Evolutionary conservation across 257 asterid species (phyloP).

Genomic region (Nicotiana otophora): DNA sequence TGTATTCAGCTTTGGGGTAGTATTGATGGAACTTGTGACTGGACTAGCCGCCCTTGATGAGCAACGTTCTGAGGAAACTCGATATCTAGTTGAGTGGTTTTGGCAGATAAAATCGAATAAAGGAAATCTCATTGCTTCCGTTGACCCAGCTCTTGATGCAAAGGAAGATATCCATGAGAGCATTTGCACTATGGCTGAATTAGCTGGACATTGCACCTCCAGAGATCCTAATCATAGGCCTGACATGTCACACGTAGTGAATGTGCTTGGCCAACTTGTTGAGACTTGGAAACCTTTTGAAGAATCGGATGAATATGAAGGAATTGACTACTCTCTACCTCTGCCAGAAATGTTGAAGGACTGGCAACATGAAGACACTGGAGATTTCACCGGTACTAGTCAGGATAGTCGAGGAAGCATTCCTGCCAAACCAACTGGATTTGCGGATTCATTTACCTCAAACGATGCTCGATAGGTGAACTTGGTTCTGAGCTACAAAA

Average conservation of each 20-base stretch:
- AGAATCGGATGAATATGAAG: slow-evolving; percentile 31
- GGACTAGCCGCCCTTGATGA: slow-evolving; percentile 69
- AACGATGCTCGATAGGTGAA: slow-evolving; percentile 51
- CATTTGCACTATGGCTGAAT: slow-evolving; percentile 38
- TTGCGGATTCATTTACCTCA: slow-evolving; percentile 57
- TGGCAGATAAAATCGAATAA: slow-evolving; percentile 47
- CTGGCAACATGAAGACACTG: slow-evolving; percentile 53
- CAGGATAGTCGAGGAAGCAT: slow-evolving; percentile 60
- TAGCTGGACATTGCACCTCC: slow-evolving; percentile 78
- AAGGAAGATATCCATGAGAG: slow-evolving; percentile 40
- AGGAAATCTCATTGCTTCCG: slow-evolving; percentile 38
- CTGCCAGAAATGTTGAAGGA: slow-evolving; percentile 60
- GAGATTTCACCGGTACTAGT: slow-evolving; percentile 34
- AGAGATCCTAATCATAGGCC: slow-evolving; percentile 73
- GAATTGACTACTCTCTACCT: slow-evolving; percentile 34
- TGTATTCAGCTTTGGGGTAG: slow-evolving; percentile 81
- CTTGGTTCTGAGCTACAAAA: background rate
- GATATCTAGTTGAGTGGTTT: slow-evolving; percentile 72
- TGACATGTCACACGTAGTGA: slow-evolving; percentile 71
- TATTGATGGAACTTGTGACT: slow-evolving; percentile 68
- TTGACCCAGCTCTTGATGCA: slow-evolving; percentile 50
- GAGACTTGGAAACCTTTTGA: slow-evolving; percentile 60
- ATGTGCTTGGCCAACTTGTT: slow-evolving; percentile 43
- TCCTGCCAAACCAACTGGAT: slow-evolving; percentile 54
- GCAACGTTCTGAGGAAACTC: slow-evolving; percentile 56